phyloP scores from a whole-genome alignment of 202 grass and related monocot species.

The Musa balbisiana region DNA sequence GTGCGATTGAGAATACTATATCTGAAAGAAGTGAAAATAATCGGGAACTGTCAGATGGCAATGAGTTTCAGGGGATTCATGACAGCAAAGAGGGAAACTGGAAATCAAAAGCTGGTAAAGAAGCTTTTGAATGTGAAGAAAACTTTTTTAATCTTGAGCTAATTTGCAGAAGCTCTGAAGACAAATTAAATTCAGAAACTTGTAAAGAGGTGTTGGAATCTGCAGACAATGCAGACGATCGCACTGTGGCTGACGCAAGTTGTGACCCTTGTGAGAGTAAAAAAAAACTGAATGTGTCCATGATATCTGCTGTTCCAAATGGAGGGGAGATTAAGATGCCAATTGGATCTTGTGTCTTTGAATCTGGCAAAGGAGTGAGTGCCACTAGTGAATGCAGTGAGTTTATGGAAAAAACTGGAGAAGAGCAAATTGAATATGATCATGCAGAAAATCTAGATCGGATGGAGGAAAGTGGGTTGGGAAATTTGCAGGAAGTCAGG shows the following conservation, averaged over 20 bases:
- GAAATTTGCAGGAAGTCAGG: slow-evolving; percentile 26
- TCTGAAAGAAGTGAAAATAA: slow-evolving; percentile 23
- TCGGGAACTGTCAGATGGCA: slow-evolving; percentile 14
- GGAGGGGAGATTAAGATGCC: slow-evolving; percentile 24
- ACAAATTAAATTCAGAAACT: background rate
- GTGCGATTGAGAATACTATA: slow-evolving; percentile 18
- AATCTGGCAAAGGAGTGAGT: slow-evolving; percentile 21
- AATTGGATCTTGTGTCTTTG: slow-evolving; percentile 7
- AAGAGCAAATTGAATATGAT: slow-evolving; percentile 28
- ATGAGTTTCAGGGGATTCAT: slow-evolving; percentile 24
- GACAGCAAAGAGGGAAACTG: slow-evolving; percentile 12
- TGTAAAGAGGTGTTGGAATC: slow-evolving; percentile 16
- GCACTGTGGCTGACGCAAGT: slow-evolving; percentile 26
- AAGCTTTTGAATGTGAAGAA: slow-evolving; percentile 22
- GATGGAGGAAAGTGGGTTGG: slow-evolving; percentile 20
- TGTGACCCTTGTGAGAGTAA: slow-evolving; percentile 18
- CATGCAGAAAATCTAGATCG: slow-evolving; percentile 28
- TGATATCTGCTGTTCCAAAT: background rate
- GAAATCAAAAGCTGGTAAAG: slow-evolving; percentile 24
- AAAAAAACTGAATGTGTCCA: background rate
- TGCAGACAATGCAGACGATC: slow-evolving; percentile 19
- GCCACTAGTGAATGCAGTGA: slow-evolving; percentile 16
- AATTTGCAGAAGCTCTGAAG: background rate
- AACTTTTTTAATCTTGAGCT: background rate
- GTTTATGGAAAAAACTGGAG: slow-evolving; percentile 25